Evolutionary conservation across 1,284 basidiomycete genomes (phyloP).

Genomic region (Ustilago shanxiensis): DNA sequence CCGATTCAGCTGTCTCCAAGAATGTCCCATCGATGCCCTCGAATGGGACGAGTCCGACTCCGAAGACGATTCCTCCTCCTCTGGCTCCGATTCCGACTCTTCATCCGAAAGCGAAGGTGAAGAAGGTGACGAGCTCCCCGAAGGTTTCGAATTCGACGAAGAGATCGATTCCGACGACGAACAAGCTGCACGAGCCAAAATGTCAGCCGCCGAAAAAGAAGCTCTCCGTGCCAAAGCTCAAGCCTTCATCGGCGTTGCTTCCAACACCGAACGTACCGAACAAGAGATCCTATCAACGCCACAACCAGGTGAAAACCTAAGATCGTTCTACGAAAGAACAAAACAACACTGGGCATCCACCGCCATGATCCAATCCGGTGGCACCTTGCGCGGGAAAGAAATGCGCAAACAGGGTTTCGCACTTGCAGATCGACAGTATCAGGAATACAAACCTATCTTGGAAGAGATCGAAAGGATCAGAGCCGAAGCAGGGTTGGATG

Average conservation of each 20-base stretch:
- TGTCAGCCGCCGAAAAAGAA: constrained; percentile 67
- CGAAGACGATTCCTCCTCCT: constrained; percentile 47
- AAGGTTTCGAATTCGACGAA: constrained; percentile 56
- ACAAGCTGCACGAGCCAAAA: constrained; percentile 29
- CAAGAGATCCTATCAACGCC: constrained; percentile 86
- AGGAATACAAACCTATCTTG: constrained; percentile 67
- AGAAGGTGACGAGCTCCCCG: constrained; percentile 56
- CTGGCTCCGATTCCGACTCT: constrained; percentile 43
- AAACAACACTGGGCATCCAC: constrained; percentile 81
- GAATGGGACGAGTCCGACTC: constrained; percentile 68
- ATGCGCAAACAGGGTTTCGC: constrained; percentile 78
- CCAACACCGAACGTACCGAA: constrained; percentile 76
- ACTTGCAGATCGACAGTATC: constrained; percentile 62
- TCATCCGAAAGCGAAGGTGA: constrained; percentile 48
- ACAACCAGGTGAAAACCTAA: constrained; percentile 86
- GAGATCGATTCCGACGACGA: constrained; percentile 45
- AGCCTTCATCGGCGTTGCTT: constrained; percentile 81
- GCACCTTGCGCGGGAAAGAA: constrained; percentile 82
- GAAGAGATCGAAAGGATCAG: constrained; percentile 82
- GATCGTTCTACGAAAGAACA: constrained; percentile 84
- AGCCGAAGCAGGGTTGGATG: constrained; percentile 86
- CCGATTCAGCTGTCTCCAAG: constrained; percentile 63
- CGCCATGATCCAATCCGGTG: constrained; percentile 74
- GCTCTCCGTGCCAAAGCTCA: constrained; percentile 77
- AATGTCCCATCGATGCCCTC: constrained; percentile 66